These are phyloP conservation scores for Trichoderma hamatum DNA, from an alignment of 2,329 filamentous ascomycete genomes.

Conservation along the genomic window DNA sequence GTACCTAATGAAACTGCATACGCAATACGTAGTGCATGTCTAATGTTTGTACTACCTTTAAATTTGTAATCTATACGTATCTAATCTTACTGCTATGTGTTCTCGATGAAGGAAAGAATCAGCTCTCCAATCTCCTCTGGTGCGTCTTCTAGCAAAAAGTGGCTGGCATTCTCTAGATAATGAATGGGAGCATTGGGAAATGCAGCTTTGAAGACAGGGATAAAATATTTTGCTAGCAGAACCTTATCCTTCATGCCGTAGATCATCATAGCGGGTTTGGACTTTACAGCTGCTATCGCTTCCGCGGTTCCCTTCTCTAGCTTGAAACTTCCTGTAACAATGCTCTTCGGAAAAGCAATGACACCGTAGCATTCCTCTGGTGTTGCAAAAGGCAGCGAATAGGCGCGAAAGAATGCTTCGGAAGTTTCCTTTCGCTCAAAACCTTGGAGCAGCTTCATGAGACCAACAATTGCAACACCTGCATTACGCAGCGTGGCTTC, in stretches of 20 bases:
- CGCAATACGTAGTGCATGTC: no score
- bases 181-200: neutral
- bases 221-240: neutral
- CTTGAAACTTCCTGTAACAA: neutral
- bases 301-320: neutral
- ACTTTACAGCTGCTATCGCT: neutral
- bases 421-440: neutral
- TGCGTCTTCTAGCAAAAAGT: neutral
- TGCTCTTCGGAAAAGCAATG: neutral
- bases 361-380: neutral
- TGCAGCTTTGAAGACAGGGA: conserved; percentile 1
- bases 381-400: neutral
- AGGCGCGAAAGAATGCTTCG: neutral
- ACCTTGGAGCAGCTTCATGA: neutral
- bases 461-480: neutral
- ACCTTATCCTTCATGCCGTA: neutral
- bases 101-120: neutral
- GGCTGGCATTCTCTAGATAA: neutral
- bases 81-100: neutral
- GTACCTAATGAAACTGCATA: neutral
- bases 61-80: neutral
- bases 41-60: no score
- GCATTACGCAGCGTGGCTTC: neutral
- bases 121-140: neutral
- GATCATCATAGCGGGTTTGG: neutral